These are phyloP conservation scores for Amanita subjunquillea DNA, from an alignment of 768 basidiomycete genomes.

Conservation along the genomic window DNA sequence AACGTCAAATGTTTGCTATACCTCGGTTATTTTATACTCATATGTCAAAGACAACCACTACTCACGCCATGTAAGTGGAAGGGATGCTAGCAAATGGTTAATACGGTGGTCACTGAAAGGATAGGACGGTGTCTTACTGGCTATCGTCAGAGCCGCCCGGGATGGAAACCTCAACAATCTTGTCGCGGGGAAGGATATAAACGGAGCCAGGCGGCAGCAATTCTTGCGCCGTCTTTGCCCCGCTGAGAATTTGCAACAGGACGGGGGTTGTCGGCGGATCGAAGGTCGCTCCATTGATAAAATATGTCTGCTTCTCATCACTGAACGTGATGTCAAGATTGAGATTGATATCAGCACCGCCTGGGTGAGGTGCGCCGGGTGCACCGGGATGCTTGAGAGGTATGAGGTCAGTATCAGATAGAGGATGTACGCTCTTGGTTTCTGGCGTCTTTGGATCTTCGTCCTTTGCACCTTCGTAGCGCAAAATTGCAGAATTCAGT, in stretches of 20 bases:
- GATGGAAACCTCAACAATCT: slow-evolving; percentile 18
- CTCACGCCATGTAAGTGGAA: slow-evolving; percentile 29
- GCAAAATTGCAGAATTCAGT: slow-evolving; percentile 45
- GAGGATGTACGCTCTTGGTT: background rate
- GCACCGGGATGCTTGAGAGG: slow-evolving; percentile 10
- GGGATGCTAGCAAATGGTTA: slow-evolving; percentile 18
- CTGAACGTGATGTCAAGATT: slow-evolving; percentile 13
- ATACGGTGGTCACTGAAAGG: background rate
- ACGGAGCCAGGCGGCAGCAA: slow-evolving; percentile 40
- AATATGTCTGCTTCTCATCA: slow-evolving; percentile 9
- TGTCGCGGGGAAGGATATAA: slow-evolving; percentile 34
- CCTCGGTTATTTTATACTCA: background rate
- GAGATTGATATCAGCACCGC: slow-evolving; percentile 16
- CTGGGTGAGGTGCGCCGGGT: slow-evolving; percentile 12
- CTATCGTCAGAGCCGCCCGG: background rate
- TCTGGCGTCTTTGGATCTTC: slow-evolving; percentile 24
- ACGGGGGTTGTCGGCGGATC: slow-evolving; percentile 36
- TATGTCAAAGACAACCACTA: background rate
- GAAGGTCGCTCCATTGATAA: slow-evolving; percentile 21
- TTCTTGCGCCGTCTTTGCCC: slow-evolving; percentile 31
- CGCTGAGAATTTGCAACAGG: slow-evolving; percentile 50
- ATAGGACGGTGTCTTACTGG: background rate
- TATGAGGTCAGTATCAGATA: slow-evolving; percentile 3
- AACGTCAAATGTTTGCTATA: slow-evolving; percentile 35
- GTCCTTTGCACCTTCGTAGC: slow-evolving; percentile 31